Percentiles rank a stretch among this genome's conserved stretches.
Evolutionary conservation across 768 basidiomycete genomes (phyloP).

Genomic region (Boletus huronensis): DNA sequence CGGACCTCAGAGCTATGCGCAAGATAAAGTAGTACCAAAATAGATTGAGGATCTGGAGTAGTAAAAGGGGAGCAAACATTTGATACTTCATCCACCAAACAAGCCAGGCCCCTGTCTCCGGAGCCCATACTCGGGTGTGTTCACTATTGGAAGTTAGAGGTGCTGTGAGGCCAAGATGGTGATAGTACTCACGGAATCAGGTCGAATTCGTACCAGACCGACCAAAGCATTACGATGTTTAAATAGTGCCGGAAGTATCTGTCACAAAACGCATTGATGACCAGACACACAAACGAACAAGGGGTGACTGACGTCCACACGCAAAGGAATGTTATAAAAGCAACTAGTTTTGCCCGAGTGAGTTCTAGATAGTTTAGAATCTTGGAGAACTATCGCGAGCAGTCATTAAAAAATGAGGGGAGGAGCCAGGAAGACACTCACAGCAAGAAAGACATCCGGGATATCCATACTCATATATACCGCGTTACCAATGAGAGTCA

Average conservation of each 20-base stretch:
- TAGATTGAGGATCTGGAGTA: constrained; percentile 80
- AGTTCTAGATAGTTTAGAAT: constrained; percentile 81
- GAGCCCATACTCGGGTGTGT: constrained; percentile 53
- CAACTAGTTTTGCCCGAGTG: constrained; percentile 55
- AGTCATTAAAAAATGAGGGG: neutral
- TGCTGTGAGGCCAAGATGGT: neutral
- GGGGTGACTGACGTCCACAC: constrained; percentile 72
- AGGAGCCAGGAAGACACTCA: constrained; percentile 35
- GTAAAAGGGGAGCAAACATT: constrained; percentile 67
- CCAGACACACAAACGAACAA: neutral
- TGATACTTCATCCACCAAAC: constrained; percentile 78
- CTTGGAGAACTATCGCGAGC: constrained; percentile 64
- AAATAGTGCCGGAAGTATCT: constrained; percentile 95
- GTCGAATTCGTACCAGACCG: constrained; percentile 77
- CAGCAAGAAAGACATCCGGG: constrained; percentile 84
- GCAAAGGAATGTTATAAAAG: constrained; percentile 62
- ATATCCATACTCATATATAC: constrained; percentile 97
- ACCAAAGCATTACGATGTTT: constrained; percentile 83
- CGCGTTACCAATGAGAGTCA: constrained; percentile 86
- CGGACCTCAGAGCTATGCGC: constrained; percentile 72
- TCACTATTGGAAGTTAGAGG: constrained; percentile 39
- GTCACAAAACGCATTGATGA: neutral
- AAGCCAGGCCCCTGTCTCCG: constrained; percentile 65
- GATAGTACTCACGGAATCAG: constrained; percentile 60
- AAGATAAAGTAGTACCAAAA: constrained; percentile 92